Percentiles rank a stretch among this genome's conserved stretches.
Evolutionary conservation across 495 filamentous ascomycete genomes (phyloP).

Genomic region (Choiromyces venosus): DNA sequence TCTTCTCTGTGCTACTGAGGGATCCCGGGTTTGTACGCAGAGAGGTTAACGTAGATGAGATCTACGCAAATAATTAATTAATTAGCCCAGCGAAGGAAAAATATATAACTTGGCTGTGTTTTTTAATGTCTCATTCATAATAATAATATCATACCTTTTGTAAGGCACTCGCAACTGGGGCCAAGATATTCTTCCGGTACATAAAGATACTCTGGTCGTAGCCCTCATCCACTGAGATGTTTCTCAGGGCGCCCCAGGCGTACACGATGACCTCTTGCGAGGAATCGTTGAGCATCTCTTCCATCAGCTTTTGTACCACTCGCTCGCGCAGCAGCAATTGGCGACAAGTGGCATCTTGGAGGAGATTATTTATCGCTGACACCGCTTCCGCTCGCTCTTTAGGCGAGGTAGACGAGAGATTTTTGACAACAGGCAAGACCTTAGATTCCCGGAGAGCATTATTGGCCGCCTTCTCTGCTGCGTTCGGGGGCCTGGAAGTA

Average conservation of each 20-base stretch:
- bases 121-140: background rate
- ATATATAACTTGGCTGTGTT: background rate
- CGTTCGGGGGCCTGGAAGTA: constrained; percentile 20
- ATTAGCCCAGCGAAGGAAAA: constrained; percentile 13
- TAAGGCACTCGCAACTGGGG: constrained; percentile 51
- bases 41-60: constrained; percentile 22
- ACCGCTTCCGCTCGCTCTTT: constrained; percentile 53
- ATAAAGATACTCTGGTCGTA: constrained; percentile 58
- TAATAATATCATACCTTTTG: constrained; percentile 46
- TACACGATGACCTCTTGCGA: constrained; percentile 54
- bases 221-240: constrained; percentile 56
- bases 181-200: constrained; percentile 54
- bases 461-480: constrained; percentile 23
- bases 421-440: constrained; percentile 55
- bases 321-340: constrained; percentile 58
- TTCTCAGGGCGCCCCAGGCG: constrained; percentile 57
- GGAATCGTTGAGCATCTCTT: constrained; percentile 56
- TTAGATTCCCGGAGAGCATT: constrained; percentile 51
- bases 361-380: constrained; percentile 53
- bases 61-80: constrained; percentile 21
- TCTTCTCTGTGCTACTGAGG: constrained; percentile 23
- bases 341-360: constrained; percentile 54
- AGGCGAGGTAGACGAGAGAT: constrained; percentile 53
- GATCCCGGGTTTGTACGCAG: constrained; percentile 15
- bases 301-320: constrained; percentile 56